These are phyloP conservation scores for Colletotrichum horii DNA, from an alignment of 2,329 filamentous ascomycete genomes.

Conservation along the genomic window DNA sequence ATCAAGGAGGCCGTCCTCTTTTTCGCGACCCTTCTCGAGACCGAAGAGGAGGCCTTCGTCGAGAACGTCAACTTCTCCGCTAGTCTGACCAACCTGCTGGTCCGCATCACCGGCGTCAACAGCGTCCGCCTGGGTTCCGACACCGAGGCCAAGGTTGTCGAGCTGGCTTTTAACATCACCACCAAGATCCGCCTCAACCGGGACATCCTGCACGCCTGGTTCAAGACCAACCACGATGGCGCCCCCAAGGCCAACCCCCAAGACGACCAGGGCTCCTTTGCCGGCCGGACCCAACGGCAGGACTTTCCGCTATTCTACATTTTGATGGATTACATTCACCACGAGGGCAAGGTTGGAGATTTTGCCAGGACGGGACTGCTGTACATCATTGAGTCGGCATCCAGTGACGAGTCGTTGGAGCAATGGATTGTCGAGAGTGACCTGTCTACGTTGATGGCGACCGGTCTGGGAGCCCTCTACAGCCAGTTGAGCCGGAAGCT, in stretches of 20 bases:
- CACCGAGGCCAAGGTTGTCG: constrained; percentile 87
- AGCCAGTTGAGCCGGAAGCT: constrained; percentile 76
- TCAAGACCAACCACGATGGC: constrained; percentile 63
- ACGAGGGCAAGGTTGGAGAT: constrained; percentile 92
- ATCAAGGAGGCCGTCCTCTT: constrained; percentile 84
- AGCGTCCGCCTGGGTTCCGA: constrained; percentile 77
- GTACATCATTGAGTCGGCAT: constrained; percentile 94
- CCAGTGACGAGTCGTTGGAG: constrained; percentile 80
- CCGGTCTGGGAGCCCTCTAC: constrained; percentile 81
- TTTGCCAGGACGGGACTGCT: constrained; percentile 93
- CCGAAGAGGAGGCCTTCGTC: constrained; percentile 94
- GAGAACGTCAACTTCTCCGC: constrained; percentile 85
- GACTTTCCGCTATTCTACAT: constrained; percentile 97
- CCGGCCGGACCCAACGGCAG: constrained; percentile 83
- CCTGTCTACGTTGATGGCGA: constrained; percentile 95
- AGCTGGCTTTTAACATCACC: constrained; percentile 93
- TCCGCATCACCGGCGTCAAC: constrained; percentile 77
- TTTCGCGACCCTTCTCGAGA: constrained; percentile 92
- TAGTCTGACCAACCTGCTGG: constrained; percentile 84
- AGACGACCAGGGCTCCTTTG: constrained; percentile 78
- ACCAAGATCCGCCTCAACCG: constrained; percentile 94
- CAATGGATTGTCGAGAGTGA: constrained; percentile 98
- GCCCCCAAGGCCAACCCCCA: constrained; percentile 41
- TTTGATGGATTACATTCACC: constrained; percentile 94
- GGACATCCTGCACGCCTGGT: constrained; percentile 88